Evolutionary conservation across 2,329 filamentous ascomycete genomes (phyloP).

Genomic region (Aspergillus phoenicis): DNA sequence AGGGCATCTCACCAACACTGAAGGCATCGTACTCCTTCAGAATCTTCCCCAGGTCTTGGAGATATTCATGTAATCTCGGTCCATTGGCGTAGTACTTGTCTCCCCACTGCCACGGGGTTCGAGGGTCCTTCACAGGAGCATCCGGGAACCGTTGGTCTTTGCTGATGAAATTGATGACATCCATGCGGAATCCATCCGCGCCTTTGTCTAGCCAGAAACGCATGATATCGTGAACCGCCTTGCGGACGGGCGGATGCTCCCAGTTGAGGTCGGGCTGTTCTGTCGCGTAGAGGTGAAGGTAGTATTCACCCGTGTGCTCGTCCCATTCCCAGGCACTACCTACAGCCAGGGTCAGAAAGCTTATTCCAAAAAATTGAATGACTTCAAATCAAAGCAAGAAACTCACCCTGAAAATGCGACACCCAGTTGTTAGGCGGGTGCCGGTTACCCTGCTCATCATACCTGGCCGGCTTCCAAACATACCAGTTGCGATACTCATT

Average conservation of each 20-base stretch:
- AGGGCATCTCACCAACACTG: conserved; percentile 65
- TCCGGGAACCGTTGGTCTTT: conserved; percentile 61
- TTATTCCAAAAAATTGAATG: fast-evolving
- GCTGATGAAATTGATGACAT: conserved; percentile 73
- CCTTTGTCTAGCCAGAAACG: conserved; percentile 77
- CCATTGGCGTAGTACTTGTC: conserved; percentile 57
- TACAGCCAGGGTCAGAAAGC: conserved; percentile 9
- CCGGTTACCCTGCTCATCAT: conserved; percentile 60
- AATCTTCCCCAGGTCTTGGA: conserved; percentile 57
- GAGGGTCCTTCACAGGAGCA: conserved; percentile 35
- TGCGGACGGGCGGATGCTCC: conserved; percentile 69
- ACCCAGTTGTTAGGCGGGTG: conserved; percentile 73
- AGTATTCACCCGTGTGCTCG: conserved; percentile 72
- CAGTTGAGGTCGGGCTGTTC: conserved; percentile 86
- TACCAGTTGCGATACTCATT: conserved; percentile 72
- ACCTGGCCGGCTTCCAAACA: conserved; percentile 57
- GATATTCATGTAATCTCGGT: conserved; percentile 60
- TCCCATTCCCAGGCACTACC: conserved; percentile 62
- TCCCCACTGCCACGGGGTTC: conserved; percentile 35
- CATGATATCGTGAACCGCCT: conserved; percentile 73
- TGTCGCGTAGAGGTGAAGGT: conserved; percentile 72
- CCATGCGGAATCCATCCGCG: conserved; percentile 73
- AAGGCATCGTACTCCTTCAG: conserved; percentile 61
- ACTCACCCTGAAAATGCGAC: conserved; percentile 36
- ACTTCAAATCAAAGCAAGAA: neutral